Conservation (phyloP, 192 early-diverging fungal genomes). For the Neocallimastix lanati region DNA sequence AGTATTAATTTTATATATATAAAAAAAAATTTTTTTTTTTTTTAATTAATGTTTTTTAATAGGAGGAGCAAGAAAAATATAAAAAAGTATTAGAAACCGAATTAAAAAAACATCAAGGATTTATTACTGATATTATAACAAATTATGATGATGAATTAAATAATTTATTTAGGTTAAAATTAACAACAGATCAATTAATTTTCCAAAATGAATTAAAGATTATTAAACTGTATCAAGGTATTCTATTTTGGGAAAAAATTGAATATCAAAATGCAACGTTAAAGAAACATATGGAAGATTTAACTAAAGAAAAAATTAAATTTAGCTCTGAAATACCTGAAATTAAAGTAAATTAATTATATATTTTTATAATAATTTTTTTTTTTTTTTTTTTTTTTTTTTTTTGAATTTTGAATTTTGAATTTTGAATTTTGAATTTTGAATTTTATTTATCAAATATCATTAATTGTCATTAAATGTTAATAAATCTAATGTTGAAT, state of each 20-base stretch:
- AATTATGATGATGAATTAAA: conserved; percentile 19
- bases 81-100: conserved; percentile 43
- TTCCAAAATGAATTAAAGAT: conserved; percentile 24
- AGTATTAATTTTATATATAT: too few species aligned
- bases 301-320: conserved; percentile 16
- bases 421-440: too few species aligned
- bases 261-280: conserved; percentile 13
- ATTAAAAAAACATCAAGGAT: conserved; percentile 26
- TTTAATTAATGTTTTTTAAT: neutral
- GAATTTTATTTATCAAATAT: too few species aligned
- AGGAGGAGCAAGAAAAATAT: conserved; percentile 44
- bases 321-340: conserved; percentile 24
- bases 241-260: conserved; percentile 4
- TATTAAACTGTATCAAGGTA: conserved; percentile 15
- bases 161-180: conserved; percentile 18
- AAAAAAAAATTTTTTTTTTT: too few species aligned
- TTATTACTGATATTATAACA: conserved; percentile 26
- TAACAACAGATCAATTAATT: conserved; percentile 21
- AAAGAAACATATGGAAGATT: conserved; percentile 10
- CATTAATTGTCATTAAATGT: too few species aligned
- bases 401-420: too few species aligned
- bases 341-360: conserved; percentile 28
- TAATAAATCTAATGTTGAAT: too few species aligned
- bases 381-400: too few species aligned
- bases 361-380: too few species aligned